Evolutionary conservation across 768 basidiomycete species (phyloP).

Genomic region (Guyanaporus albipodus): DNA sequence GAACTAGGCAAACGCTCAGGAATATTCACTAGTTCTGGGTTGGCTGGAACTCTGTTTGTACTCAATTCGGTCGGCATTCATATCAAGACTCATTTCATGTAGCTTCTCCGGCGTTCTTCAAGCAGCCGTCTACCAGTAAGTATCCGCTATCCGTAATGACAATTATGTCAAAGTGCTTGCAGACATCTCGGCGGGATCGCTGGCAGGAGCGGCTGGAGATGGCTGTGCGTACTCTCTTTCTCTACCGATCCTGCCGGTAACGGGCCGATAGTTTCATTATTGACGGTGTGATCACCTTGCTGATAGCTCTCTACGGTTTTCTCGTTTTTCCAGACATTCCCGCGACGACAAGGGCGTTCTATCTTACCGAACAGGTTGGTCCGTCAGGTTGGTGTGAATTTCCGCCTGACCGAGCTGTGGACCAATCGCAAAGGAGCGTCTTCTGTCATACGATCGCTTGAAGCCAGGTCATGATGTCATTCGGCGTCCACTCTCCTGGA

Average conservation of each 20-base stretch:
- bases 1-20: constrained; percentile 71
- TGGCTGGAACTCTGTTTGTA: constrained; percentile 64
- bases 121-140: constrained; percentile 57
- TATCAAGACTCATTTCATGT: background rate
- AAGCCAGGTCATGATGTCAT: constrained; percentile 37
- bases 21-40: constrained; percentile 63
- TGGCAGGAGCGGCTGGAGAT: constrained; percentile 64
- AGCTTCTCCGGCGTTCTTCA: constrained; percentile 67
- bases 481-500: constrained; percentile 45
- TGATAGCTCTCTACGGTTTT: constrained; percentile 70
- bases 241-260: background rate
- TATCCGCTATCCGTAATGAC: background rate
- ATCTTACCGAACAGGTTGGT: constrained; percentile 53
- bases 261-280: constrained; percentile 50
- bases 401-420: background rate
- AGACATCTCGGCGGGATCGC: constrained; percentile 48
- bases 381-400: background rate
- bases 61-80: background rate
- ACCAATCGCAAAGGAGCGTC: constrained; percentile 47
- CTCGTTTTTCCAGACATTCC: constrained; percentile 71
- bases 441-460: constrained; percentile 48
- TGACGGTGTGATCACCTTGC: constrained; percentile 67
- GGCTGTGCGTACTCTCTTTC: constrained; percentile 41
- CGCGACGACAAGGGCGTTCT: constrained; percentile 57
- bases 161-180: background rate